Evolutionary conservation across 2,329 filamentous ascomycete genomes (phyloP), one percentile per base, ranked within the genome.

Genomic region (Fusarium devonianum): DNA sequence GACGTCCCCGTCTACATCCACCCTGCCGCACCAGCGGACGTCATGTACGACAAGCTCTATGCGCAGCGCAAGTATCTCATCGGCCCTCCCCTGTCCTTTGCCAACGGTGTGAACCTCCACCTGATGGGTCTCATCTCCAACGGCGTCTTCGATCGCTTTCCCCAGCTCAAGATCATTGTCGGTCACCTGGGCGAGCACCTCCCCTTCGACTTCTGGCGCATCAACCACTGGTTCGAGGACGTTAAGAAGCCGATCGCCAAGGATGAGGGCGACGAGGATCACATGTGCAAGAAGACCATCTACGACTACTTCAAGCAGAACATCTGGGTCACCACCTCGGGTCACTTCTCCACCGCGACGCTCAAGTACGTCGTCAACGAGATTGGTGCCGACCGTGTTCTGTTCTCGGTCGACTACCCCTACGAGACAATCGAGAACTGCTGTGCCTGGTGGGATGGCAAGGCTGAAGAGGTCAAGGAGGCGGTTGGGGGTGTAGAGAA

Each of bases 1-100:
- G 81, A 86, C 48, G 83, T 86, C 0, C 83, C 84, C 0, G 75
- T 88, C 37, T 88, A 87, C 62, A 73, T 88, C 1, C 85, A 88
- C 66, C 85, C 84, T 0, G 73, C 79, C 37, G 78, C 79, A 55
- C 81, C 84, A 2, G 81, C 79, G 0, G 82, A 82, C 7, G 75
- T 73, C 13, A 75, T 84, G 44, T 73, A 80, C 58, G 80, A 85
- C 4, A 81, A 81, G 62, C 75, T 85, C 16, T 86, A 78, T 75
- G 78, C 78, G 1, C 74, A 84, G 58, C 75, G 83, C 16, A 79
- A 79, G 63, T 86, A 78, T 75, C 77, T 86, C 21, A 70, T 85
- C 33, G 84, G 84, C 0, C 81, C 83, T 1, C 81, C 82, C 0
- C 73, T 84, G 5, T 78, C 73, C 43, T 85, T 85, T 37, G 81